phyloP scores from a whole-genome alignment of 2,329 filamentous ascomycete genomes.

The Aspergillus puulaauensis region DNA sequence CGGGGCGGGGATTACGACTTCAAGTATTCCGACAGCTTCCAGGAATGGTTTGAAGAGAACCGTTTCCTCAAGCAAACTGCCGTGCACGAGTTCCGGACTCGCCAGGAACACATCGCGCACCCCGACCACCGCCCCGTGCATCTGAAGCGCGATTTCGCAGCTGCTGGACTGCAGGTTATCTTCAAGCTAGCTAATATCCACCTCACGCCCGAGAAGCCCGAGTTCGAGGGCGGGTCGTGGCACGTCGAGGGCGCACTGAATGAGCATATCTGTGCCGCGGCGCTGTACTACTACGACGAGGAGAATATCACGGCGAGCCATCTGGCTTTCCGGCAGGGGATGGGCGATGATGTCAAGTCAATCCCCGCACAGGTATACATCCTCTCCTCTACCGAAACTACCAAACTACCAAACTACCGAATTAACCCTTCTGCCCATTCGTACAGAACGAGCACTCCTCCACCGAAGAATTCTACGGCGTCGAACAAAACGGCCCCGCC shows the following conservation, averaged over 20 bases:
- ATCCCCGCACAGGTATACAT: no score
- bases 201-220: slow-evolving; percentile 58
- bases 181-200: slow-evolving; percentile 65
- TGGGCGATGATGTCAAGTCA: neutral
- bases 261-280: slow-evolving; percentile 63
- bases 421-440: no score
- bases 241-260: slow-evolving; percentile 54
- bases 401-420: no score
- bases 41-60: no score
- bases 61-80: no score
- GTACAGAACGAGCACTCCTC: neutral
- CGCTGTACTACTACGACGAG: slow-evolving; percentile 64
- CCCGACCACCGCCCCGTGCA: no score
- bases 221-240: slow-evolving; percentile 48
- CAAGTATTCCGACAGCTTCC: no score
- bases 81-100: no score
- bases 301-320: slow-evolving; percentile 59
- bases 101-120: no score
- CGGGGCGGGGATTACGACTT: no score
- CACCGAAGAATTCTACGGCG: slow-evolving; percentile 3
- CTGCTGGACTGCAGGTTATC: slow-evolving; percentile 45
- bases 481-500: slow-evolving; percentile 15
- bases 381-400: no score
- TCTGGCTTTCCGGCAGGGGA: slow-evolving; percentile 51
- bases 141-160: no score